phyloP scores from a whole-genome alignment of 1,284 basidiomycete species.

The Sporisorium exsertum region DNA sequence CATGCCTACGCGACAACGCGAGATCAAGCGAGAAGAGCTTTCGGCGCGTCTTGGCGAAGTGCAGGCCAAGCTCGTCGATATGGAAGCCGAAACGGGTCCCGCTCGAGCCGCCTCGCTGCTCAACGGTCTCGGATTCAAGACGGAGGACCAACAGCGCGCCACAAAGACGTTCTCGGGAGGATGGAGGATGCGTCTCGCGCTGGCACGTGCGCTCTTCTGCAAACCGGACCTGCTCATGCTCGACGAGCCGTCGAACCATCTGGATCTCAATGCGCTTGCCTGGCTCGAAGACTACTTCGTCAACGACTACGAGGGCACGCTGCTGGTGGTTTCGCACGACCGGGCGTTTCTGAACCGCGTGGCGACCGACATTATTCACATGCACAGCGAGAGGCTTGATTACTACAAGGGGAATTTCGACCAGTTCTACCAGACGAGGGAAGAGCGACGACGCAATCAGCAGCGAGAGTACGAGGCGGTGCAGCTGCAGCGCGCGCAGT shows the following conservation, averaged over 20 bases:
- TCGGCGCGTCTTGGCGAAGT: constrained; percentile 88
- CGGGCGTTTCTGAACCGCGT: constrained; percentile 97
- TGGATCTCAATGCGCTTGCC: constrained; percentile 75
- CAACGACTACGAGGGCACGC: constrained; percentile 87
- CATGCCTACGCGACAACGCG: constrained; percentile 67
- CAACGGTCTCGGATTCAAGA: constrained; percentile 90
- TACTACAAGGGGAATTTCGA: constrained; percentile 99
- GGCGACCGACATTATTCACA: constrained; percentile 97
- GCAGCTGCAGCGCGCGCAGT: constrained; percentile 90
- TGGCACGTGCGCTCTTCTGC: constrained; percentile 94
- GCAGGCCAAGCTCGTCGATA: constrained; percentile 89
- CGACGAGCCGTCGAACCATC: constrained; percentile 86
- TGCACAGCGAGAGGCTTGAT: constrained; percentile 92
- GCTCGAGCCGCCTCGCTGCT: constrained; percentile 89
- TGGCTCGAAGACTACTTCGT: constrained; percentile 77
- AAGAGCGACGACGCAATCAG: constrained; percentile 90
- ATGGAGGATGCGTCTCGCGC: constrained; percentile 99
- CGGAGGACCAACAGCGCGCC: constrained; percentile 78
- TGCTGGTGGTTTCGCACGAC: constrained; percentile 98
- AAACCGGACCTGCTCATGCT: constrained; percentile 73
- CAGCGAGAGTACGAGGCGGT: constrained; percentile 84
- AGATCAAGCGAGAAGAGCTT: constrained; percentile 78
- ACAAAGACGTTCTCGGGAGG: constrained; percentile 92
- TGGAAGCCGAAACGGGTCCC: constrained; percentile 97
- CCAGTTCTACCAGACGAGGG: constrained; percentile 98